Conservation (phyloP, 2,329 filamentous ascomycete genomes). For the Stromatinia cepivora region DNA sequence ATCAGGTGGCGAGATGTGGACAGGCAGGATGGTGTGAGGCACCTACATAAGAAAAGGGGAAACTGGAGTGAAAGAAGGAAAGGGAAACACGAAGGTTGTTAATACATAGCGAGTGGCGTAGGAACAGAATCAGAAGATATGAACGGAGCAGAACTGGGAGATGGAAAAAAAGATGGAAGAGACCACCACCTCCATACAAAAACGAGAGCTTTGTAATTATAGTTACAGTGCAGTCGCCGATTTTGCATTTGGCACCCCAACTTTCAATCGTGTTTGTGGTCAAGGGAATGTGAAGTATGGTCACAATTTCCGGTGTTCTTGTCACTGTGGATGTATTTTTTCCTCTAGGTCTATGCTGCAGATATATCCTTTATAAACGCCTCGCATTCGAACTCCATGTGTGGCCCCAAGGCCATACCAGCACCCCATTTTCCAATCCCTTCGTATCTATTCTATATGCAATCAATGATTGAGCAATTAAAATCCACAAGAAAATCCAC, state of each 20-base stretch:
- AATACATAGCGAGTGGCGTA: constrained; percentile 14
- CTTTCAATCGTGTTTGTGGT: not conserved
- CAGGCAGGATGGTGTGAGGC: not conserved
- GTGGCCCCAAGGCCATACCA: not conserved
- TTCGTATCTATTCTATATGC: not conserved
- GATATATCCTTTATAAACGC: not conserved
- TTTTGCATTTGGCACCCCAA: not conserved
- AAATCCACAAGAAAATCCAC: constrained; percentile 10
- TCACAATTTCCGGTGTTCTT: not conserved
- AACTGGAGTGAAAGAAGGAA: not conserved
- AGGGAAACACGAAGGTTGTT: constrained; percentile 4
- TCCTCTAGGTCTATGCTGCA: constrained; percentile 4
- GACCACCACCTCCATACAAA: not conserved
- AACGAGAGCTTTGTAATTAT: constrained; percentile 4
- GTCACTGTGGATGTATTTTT: not conserved
- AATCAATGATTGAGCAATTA: not conserved
- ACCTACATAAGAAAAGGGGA: not conserved
- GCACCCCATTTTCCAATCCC: not conserved
- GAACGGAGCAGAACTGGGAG: not conserved
- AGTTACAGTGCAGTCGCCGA: not conserved
- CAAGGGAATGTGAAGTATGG: not conserved
- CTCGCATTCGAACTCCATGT: not conserved
- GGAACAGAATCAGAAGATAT: not conserved
- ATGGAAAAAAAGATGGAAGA: not conserved
- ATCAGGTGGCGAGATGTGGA: not conserved